A percentile compares a stretch with the other conserved stretches of the same genome.
Conservation (phyloP, 1,284 basidiomycete genomes). For the Ustilago trichophora region DNA sequence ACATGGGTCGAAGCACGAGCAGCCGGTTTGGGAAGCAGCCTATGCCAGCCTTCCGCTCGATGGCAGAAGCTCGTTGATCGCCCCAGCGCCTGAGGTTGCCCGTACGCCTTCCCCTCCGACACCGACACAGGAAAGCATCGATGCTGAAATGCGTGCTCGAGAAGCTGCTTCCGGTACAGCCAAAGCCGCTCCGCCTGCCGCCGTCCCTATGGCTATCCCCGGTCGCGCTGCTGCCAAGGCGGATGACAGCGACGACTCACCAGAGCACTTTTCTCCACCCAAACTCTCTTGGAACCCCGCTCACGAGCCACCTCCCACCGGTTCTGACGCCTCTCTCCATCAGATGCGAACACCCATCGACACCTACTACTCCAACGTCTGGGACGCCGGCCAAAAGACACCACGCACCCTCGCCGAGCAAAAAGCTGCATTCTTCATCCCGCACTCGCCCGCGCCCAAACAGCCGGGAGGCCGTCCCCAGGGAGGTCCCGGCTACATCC, state of each 20-base stretch:
- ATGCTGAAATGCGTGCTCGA: constrained; percentile 16
- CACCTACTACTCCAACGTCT: constrained; percentile 69
- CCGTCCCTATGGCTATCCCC: constrained; percentile 16
- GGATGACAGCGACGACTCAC: constrained; percentile 25
- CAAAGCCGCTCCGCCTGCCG: constrained; percentile 7
- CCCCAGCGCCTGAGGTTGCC: constrained; percentile 69
- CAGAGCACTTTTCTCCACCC: constrained; percentile 52
- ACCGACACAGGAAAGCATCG: constrained; percentile 32
- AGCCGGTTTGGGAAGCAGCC: constrained; percentile 71
- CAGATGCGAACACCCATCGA: constrained; percentile 69
- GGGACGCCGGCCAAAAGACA: constrained; percentile 67
- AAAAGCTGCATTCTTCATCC: constrained; percentile 71
- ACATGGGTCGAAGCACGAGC: constrained; percentile 40
- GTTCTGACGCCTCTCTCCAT: constrained; percentile 59
- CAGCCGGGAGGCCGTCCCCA: constrained; percentile 14
- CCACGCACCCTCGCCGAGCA: constrained; percentile 40
- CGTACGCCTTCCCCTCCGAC: constrained; percentile 51
- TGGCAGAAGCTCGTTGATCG: constrained; percentile 84
- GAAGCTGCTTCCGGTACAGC: constrained; percentile 1
- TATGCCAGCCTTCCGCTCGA: constrained; percentile 83
- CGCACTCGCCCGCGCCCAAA: constrained; percentile 58
- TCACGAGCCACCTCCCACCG: constrained; percentile 67
- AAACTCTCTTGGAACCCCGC: constrained; percentile 69
- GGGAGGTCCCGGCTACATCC: constrained; percentile 54
- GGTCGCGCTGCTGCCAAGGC: neutral